phyloP scores from a whole-genome alignment of 176 grass and related monocot species.

The Hsuehochloa calcarea region DNA sequence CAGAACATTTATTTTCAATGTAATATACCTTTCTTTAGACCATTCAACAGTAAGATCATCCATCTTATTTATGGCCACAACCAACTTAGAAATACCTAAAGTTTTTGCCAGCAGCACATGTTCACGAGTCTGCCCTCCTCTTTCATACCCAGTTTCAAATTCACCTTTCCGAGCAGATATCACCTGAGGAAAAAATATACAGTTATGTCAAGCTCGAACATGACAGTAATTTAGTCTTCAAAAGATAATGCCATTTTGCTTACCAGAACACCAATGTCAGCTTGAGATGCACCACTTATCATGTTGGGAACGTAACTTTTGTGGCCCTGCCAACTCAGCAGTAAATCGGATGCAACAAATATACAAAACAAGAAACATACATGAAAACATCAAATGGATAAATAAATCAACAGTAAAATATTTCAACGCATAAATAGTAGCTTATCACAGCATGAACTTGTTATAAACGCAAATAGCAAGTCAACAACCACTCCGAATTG shows the following conservation, averaged over 20 bases:
- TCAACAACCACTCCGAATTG: background rate
- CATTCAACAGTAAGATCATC: conserved; percentile 81
- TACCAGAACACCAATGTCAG: conserved; percentile 74
- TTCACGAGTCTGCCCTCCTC: conserved; percentile 78
- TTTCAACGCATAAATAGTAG: background rate
- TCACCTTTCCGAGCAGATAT: conserved; percentile 82
- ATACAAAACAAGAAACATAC: conserved; percentile 12
- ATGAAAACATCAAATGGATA: background rate
- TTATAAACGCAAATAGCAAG: background rate
- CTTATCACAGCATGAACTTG: background rate
- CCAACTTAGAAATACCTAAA: conserved; percentile 75
- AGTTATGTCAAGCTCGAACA: background rate
- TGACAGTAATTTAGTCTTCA: background rate
- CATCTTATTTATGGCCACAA: conserved; percentile 88
- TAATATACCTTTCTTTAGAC: conserved; percentile 71
- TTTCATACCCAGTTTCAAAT: conserved; percentile 89
- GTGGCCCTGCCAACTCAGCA: conserved; percentile 46
- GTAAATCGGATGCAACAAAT: background rate
- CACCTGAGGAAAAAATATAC: conserved; percentile 33
- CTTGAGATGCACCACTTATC: conserved; percentile 83
- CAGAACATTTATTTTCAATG: background rate
- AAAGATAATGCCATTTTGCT: background rate
- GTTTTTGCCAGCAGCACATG: conserved; percentile 90
- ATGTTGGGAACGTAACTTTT: conserved; percentile 81
- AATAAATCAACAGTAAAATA: background rate